These are phyloP conservation scores for Theobroma cacao DNA, from an alignment of 345 rosid species.

Conservation along the genomic window DNA sequence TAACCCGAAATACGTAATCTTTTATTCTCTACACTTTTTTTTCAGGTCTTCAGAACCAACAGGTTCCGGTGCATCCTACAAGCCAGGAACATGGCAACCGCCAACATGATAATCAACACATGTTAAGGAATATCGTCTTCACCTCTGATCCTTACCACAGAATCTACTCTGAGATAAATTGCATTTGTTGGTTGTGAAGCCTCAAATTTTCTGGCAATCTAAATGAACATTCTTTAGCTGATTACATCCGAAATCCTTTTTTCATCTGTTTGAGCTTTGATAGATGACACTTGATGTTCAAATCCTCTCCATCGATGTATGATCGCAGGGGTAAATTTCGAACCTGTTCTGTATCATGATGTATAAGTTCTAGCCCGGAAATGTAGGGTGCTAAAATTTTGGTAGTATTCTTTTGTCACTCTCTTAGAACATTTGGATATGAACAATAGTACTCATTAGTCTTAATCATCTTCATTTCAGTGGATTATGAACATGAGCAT, in stretches of 20 bases:
- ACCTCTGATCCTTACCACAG: neutral
- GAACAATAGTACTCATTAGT: neutral
- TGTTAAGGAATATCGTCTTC: neutral
- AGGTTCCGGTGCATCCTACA: constrained; percentile 80
- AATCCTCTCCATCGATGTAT: neutral
- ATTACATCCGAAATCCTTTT: neutral
- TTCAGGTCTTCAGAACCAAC: constrained; percentile 76
- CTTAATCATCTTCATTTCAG: neutral
- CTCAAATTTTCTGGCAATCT: neutral
- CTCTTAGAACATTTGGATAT: neutral
- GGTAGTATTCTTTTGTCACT: neutral
- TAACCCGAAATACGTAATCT: neutral
- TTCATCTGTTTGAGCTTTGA: neutral
- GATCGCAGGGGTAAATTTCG: neutral
- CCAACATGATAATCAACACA: constrained; percentile 46
- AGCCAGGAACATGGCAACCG: constrained; percentile 97
- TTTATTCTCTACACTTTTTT: neutral
- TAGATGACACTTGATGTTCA: neutral
- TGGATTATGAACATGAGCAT: neutral
- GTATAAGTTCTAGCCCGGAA: neutral
- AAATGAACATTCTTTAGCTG: constrained; percentile 3
- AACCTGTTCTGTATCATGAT: neutral
- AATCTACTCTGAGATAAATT: neutral
- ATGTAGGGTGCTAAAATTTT: neutral
- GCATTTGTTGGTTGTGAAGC: neutral